A percentile compares a stretch with the other conserved stretches of the same genome.
phyloP scores from a whole-genome alignment of 2,329 filamentous ascomycete genomes.

The Colletotrichum trifolii region DNA sequence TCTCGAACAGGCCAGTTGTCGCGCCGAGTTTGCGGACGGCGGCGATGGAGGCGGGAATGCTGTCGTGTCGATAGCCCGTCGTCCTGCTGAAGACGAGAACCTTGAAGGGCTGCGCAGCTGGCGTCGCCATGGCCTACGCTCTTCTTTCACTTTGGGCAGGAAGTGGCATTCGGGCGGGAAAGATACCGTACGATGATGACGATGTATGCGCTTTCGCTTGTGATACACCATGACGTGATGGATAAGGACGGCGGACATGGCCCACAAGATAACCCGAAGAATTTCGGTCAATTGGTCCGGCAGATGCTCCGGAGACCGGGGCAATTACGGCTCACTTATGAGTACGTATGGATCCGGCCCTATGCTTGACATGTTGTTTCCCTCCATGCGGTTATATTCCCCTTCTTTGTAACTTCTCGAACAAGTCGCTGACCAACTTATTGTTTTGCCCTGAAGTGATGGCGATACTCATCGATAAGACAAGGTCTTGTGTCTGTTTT shows the following conservation, averaged over 20 bases:
- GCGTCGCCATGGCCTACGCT: background rate
- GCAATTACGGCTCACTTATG: too few relatives aligned
- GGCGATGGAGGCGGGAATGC: slow-evolving; percentile 50
- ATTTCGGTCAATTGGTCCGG: background rate
- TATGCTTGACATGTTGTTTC: too few relatives aligned
- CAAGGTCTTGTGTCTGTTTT: too few relatives aligned
- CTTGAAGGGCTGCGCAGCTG: slow-evolving; percentile 36
- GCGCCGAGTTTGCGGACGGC: slow-evolving; percentile 45
- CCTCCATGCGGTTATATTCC: too few relatives aligned
- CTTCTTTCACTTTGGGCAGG: background rate
- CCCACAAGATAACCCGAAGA: background rate
- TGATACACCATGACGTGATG: background rate
- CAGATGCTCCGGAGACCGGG: background rate
- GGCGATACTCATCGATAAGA: too few relatives aligned
- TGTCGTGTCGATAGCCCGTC: slow-evolving; percentile 50
- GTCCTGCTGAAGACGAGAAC: slow-evolving; percentile 55
- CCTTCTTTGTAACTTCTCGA: too few relatives aligned
- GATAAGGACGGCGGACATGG: background rate
- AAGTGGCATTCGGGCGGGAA: background rate
- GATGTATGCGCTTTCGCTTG: too few relatives aligned
- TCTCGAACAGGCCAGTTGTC: slow-evolving; percentile 41
- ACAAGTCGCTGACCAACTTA: too few relatives aligned
- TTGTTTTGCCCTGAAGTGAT: too few relatives aligned
- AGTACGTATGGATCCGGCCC: too few relatives aligned
- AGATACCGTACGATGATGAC: background rate